Base-by-base conservation (phyloP, 805 yeast species). In the Blastobotrys chiropterorum region DNA sequence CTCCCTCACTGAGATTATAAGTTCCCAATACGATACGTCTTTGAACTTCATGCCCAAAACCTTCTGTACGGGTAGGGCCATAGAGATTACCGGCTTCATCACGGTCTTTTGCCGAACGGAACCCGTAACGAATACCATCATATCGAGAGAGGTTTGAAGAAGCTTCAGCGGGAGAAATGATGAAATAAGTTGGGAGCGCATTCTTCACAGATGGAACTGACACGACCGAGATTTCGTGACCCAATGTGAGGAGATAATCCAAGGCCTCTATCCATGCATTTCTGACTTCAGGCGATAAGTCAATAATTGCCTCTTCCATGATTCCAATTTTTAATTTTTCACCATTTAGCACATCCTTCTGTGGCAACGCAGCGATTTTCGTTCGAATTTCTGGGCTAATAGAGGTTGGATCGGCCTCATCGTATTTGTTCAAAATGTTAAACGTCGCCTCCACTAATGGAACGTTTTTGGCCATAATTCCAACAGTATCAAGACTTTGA, bases 401-500 rank as follows among this genome's bases (percentile, higher is more conserved):
- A 21, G 67, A 78, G 0, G 98, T 90, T 3, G 96, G 96, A 67
- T 94, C 99, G 47, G 81, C 80, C 0, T 65, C 61, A 66, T 94
- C 99, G 59, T 72, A 68, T 21, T 67, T 61, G 64, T 90, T 83
- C 47, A 94, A 62, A 0, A 77, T 71, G 0, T 65, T 53, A 63
- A 77, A 90, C 0, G 83, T 87, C 14, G 65, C 62, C 22, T 67
- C 62, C 1, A 86, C 58, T 0, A 69, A 60, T 0, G 64, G 67
- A 3, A 86, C 56, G 30, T 78, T 71, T 14, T 73, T 75, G 0
- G 90, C 72, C 31, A 90, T 51, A 1, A 95, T 76, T 0, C 99
- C 99, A 1, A 94, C 97, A 0, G 98, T 90, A 64, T 94, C 99
- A 50, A 94, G 73, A 40, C 92, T 83, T 67, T 95, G 98, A 1